phyloP scores from a whole-genome alignment of 345 rosid species.

The Salix arbutifolia region DNA sequence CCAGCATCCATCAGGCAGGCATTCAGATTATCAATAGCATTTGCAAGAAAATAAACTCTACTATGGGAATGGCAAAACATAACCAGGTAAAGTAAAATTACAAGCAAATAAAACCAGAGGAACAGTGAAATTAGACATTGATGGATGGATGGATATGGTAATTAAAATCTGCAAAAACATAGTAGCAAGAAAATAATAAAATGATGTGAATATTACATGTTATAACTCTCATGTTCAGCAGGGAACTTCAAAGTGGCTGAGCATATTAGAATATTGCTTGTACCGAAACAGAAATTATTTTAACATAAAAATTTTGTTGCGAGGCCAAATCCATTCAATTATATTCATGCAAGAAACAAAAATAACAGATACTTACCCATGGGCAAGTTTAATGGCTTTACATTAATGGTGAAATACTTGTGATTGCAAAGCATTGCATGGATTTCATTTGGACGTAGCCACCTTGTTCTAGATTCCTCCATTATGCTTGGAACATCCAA shows the following conservation, averaged over 20 bases:
- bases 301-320: not conserved
- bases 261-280: not conserved
- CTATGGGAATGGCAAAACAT: not conserved
- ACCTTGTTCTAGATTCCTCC: slow-evolving; percentile 80
- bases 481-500: slow-evolving; percentile 57
- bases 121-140: not conserved
- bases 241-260: not conserved
- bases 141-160: not conserved
- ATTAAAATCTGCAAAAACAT: not conserved
- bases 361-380: slow-evolving; percentile 42
- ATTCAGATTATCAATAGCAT: not conserved
- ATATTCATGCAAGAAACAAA: not conserved
- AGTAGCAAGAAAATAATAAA: not conserved
- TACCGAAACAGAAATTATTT: not conserved
- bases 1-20: not conserved
- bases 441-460: slow-evolving; percentile 98
- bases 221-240: not conserved
- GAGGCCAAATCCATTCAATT: not conserved
- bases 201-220: not conserved
- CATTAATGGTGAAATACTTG: slow-evolving; percentile 63
- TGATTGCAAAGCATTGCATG: slow-evolving; percentile 72
- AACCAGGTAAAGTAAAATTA: not conserved
- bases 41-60: not conserved
- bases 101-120: not conserved
- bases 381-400: slow-evolving; percentile 84